Conservation (phyloP, 2,329 filamentous ascomycete genomes). For the Aspergillus chevalieri region DNA sequence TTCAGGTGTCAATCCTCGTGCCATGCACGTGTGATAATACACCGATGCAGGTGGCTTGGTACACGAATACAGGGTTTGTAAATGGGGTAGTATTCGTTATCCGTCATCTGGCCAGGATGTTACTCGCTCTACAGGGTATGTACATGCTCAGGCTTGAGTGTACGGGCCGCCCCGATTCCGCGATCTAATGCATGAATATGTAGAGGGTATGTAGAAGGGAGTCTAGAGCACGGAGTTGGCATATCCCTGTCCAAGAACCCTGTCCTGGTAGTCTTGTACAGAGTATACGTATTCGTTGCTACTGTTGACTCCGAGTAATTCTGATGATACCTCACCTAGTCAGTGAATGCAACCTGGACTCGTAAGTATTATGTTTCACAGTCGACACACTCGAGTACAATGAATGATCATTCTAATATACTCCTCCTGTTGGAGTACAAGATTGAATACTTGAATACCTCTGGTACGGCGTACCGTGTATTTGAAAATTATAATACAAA, state of each 20-base stretch:
- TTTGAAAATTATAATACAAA: neutral
- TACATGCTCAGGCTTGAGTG: slow-evolving; percentile 8
- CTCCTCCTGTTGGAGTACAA: neutral
- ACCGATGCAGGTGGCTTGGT: too few species aligned
- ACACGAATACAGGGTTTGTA: too few species aligned
- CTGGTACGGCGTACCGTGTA: neutral
- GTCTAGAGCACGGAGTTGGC: too few species aligned
- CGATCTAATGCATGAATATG: slow-evolving; percentile 23
- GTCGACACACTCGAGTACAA: neutral
- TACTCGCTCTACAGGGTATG: slow-evolving; percentile 16
- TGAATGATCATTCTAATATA: neutral
- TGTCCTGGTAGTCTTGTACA: slow-evolving; percentile 4
- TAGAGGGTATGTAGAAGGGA: neutral
- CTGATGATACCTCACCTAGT: neutral
- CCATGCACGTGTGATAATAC: too few species aligned
- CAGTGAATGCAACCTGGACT: neutral
- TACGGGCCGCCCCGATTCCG: slow-evolving; percentile 24
- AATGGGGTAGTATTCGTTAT: too few species aligned
- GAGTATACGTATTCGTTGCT: neutral
- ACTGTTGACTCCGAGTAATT: neutral
- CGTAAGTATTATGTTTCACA: neutral
- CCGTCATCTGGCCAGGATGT: neutral
- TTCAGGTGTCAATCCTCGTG: too few species aligned
- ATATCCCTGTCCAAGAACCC: too few species aligned
- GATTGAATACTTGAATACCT: neutral